A percentile compares a stretch with the other conserved stretches of the same genome.
These are phyloP conservation scores for Suillus lakei DNA, from an alignment of 768 basidiomycete genomes.

Conservation along the genomic window DNA sequence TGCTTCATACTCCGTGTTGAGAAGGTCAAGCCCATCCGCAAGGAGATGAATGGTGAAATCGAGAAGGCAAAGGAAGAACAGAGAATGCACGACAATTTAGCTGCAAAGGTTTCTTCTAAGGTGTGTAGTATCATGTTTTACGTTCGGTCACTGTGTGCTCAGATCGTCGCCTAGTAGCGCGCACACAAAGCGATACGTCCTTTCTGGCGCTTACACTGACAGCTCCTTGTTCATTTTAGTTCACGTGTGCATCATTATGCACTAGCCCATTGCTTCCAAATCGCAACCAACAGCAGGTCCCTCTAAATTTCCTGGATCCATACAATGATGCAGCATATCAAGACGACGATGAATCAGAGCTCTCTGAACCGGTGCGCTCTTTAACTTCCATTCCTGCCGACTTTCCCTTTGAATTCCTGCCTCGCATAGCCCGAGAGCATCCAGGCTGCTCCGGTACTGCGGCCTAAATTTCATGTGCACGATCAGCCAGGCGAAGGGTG, in stretches of 20 bases:
- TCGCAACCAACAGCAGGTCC: not conserved
- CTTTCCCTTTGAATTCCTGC: not conserved
- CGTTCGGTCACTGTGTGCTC: too few species aligned
- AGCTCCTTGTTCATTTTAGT: too few species aligned
- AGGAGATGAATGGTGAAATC: not conserved
- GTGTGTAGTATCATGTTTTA: not conserved
- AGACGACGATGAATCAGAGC: not conserved
- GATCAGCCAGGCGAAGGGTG: not conserved
- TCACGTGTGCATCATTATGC: too few species aligned
- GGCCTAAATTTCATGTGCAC: not conserved
- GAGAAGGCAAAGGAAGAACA: not conserved
- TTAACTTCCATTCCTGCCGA: not conserved
- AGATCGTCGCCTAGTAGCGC: not conserved
- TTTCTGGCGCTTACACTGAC: not conserved
- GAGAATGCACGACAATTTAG: not conserved
- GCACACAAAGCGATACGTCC: not conserved
- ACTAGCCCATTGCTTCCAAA: too few species aligned
- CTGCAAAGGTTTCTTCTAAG: not conserved
- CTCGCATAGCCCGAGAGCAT: not conserved
- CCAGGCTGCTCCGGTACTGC: not conserved
- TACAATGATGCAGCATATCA: not conserved
- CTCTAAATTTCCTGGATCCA: not conserved
- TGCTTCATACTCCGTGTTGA: too few species aligned
- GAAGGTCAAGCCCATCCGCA: not conserved
- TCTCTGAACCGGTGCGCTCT: not conserved